Evolutionary conservation across 169 alveolate genomes (phyloP), one percentile per base, ranked within the genome.

Genomic region (Cryptosporidium canis): DNA sequence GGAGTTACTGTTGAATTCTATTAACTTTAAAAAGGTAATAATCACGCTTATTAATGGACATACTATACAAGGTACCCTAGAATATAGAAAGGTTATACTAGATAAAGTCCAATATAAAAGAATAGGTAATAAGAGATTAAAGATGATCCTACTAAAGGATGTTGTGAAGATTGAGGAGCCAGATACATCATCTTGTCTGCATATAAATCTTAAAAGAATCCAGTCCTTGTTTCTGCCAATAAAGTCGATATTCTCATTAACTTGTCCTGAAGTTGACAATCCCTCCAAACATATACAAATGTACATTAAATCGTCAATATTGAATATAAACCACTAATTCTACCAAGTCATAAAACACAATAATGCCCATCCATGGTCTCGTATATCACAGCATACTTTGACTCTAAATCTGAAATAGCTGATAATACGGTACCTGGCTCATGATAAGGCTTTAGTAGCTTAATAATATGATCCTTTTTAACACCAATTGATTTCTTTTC

Each of bases 311-410:
- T 43, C 35, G 9, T 58, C 87, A 7, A 77, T 37, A 58, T 61
- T 77, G 18, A 58, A 55, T 35, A 14, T 53, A 51, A 29, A 71
- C 8, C 9, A 35, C 18, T 35, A 64, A n/a, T 9, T 0, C 1
- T 31, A 6, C 24, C 0, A 58, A 58, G 9, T 72, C 35, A 77
- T 31, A 77, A 77, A 18, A 43, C 31, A 43, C 87, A 77, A 61
- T 77, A 77, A 61, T 77, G 87, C 33, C 24, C 56, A 27, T 77
- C 72, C 39, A 77, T 55, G 9, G 87, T 4, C 58, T 77, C 87
- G 27, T 77, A 77, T 39, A 77, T 77, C 5, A 77, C 87, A 21
- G 87, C 87, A 77, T 55, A 77, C 29, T 77, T 77, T 39, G 87
- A 77, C 27, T 77, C 87, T 31, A 77, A 77, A 27, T 77, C 87